Evolutionary conservation across 768 basidiomycete species (phyloP).

Genomic region (Lepiota brunneoincarnata): DNA sequence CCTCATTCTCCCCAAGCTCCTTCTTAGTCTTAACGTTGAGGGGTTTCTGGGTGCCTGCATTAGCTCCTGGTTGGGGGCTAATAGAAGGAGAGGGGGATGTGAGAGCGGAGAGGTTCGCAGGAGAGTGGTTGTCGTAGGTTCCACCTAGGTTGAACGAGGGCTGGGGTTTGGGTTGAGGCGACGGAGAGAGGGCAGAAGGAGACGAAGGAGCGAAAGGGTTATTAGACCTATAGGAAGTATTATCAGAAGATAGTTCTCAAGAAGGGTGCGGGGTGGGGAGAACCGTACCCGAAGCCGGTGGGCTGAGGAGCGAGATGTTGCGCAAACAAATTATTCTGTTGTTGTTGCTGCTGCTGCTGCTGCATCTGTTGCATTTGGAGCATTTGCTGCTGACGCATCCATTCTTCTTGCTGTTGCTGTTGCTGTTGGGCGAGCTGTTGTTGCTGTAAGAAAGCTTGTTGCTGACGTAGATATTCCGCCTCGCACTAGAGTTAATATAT

Average conservation of each 20-base stretch:
- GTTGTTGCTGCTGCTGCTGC: conserved; percentile 49
- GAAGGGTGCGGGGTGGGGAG: neutral
- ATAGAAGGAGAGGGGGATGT: conserved; percentile 38
- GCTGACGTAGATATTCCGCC: conserved; percentile 73
- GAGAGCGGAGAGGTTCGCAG: conserved; percentile 41
- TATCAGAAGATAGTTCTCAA: conserved; percentile 16
- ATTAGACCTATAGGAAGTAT: conserved; percentile 66
- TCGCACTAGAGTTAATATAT: conserved; percentile 30
- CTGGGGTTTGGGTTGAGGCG: conserved; percentile 20
- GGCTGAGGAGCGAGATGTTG: conserved; percentile 54
- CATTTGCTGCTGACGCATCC: conserved; percentile 42
- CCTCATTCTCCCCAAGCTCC: conserved; percentile 56
- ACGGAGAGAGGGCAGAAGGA: conserved; percentile 25
- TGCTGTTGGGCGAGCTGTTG: conserved; percentile 53
- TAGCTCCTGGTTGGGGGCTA: conserved; percentile 22
- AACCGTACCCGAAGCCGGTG: conserved; percentile 71
- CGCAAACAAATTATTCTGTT: conserved; percentile 44
- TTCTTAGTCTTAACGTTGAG: conserved; percentile 40
- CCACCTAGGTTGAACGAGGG: conserved; percentile 69
- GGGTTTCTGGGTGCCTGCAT: conserved; percentile 27
- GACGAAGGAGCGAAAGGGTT: conserved; percentile 83
- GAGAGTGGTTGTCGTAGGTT: conserved; percentile 57
- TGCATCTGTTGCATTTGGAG: conserved; percentile 52
- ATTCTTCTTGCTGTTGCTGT: conserved; percentile 56
- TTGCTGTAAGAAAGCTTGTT: conserved; percentile 64